phyloP scores from a whole-genome alignment of 768 basidiomycete species.

The Termitomyces bulborhizus region DNA sequence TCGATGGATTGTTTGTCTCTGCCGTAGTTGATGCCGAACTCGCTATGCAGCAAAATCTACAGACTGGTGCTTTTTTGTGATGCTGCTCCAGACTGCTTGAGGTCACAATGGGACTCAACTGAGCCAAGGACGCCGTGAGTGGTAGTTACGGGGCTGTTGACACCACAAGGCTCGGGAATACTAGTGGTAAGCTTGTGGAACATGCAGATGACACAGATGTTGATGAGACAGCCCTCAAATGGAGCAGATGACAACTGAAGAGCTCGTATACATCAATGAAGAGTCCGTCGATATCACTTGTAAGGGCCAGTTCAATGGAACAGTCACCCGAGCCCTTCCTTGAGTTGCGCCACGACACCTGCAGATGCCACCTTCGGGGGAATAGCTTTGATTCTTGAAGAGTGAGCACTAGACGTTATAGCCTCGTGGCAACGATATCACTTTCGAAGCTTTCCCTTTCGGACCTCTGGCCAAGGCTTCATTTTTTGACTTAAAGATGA shows the following conservation, averaged over 20 bases:
- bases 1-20: background rate
- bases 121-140: background rate
- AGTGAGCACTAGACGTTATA: background rate
- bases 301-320: background rate
- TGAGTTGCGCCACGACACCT: background rate
- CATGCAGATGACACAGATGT: background rate
- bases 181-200: background rate
- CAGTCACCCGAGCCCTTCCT: constrained; percentile 7
- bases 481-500: no score
- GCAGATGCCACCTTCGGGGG: background rate
- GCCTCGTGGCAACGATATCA: no score
- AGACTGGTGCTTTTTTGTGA: background rate
- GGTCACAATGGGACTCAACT: background rate
- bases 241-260: background rate
- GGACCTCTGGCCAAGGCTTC: no score
- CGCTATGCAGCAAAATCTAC: background rate
- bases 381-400: background rate
- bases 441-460: no score
- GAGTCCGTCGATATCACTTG: background rate
- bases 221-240: background rate
- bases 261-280: background rate
- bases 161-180: background rate
- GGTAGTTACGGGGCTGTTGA: background rate
- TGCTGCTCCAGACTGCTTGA: background rate
- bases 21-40: background rate